Percentiles rank a stretch among this genome's conserved stretches.
These are phyloP conservation scores for Sodiomyces alkalinus DNA, from an alignment of 2,329 filamentous ascomycete genomes.

Conservation along the genomic window DNA sequence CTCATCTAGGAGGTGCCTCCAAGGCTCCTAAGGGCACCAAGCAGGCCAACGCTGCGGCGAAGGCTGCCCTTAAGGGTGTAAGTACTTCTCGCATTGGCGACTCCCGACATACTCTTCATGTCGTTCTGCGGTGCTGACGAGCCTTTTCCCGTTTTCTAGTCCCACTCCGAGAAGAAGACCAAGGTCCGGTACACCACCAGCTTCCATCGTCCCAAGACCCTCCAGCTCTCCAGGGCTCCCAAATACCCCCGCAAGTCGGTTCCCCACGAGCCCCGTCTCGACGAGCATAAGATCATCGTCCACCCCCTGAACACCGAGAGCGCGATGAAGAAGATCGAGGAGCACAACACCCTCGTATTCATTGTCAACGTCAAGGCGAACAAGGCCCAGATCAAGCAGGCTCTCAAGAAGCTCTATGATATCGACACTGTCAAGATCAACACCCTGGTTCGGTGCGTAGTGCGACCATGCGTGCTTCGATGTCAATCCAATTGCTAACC, in stretches of 20 bases:
- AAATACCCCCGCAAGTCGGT: constrained; percentile 97
- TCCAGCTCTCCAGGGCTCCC: constrained; percentile 74
- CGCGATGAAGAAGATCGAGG: constrained; percentile 99
- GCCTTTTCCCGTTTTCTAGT: constrained; percentile 16
- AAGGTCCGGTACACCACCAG: constrained; percentile 87
- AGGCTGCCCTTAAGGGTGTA: constrained; percentile 93
- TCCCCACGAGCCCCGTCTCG: constrained; percentile 76
- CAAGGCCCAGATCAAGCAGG: constrained; percentile 98
- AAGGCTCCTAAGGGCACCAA: constrained; percentile 50
- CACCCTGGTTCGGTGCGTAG: constrained; percentile 83
- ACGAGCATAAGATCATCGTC: constrained; percentile 95
- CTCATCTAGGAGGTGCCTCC: constrained; percentile 36
- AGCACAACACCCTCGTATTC: constrained; percentile 99
- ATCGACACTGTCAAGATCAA: constrained; percentile 98
- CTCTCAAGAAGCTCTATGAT: constrained; percentile 98
- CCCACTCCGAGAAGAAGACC: constrained; percentile 63
- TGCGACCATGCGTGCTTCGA: constrained; percentile 10
- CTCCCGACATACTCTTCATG: neutral
- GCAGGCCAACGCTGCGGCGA: constrained; percentile 87
- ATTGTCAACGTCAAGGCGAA: constrained; percentile 95
- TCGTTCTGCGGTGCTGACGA: constrained; percentile 8
- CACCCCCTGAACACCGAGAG: constrained; percentile 99
- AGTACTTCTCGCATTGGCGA: constrained; percentile 26
- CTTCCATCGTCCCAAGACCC: constrained; percentile 97
- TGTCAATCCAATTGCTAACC: constrained; percentile 7